A percentile compares a stretch with the other conserved stretches of the same genome.
Evolutionary conservation across 2,329 filamentous ascomycete genomes (phyloP).

Genomic region (Aureobasidium musti): DNA sequence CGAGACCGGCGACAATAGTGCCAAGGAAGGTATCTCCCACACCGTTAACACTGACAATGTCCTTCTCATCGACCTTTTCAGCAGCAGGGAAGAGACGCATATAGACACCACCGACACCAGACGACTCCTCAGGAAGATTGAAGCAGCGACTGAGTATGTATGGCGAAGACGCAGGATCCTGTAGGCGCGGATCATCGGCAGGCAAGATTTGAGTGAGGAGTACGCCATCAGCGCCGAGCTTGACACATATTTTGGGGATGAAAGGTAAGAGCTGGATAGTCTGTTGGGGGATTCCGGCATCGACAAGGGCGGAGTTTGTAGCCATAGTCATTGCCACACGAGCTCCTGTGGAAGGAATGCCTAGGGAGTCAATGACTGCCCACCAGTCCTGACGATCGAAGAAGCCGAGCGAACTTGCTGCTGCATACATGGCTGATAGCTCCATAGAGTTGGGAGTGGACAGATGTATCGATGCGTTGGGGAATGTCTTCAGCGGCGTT

Average conservation of each 20-base stretch:
- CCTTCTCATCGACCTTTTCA: slow-evolving; percentile 59
- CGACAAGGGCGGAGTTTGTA: slow-evolving; percentile 68
- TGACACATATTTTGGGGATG: slow-evolving; percentile 80
- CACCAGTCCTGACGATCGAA: slow-evolving; percentile 77
- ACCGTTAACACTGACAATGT: slow-evolving; percentile 88
- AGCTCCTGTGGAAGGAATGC: slow-evolving; percentile 68
- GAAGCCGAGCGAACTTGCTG: slow-evolving; percentile 66
- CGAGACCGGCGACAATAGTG: slow-evolving; percentile 76
- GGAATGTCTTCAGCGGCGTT: slow-evolving; percentile 53
- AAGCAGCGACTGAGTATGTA: slow-evolving; percentile 68
- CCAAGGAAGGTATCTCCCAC: slow-evolving; percentile 93
- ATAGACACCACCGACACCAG: slow-evolving; percentile 73
- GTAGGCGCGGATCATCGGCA: slow-evolving; percentile 67
- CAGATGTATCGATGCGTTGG: slow-evolving; percentile 65
- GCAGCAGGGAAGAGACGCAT: slow-evolving; percentile 70
- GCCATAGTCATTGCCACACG: slow-evolving; percentile 69
- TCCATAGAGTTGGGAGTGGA: slow-evolving; percentile 83
- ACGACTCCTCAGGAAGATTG: slow-evolving; percentile 54
- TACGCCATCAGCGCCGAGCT: slow-evolving; percentile 74
- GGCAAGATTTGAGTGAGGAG: slow-evolving; percentile 71
- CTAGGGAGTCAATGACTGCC: slow-evolving; percentile 73
- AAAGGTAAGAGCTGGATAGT: slow-evolving; percentile 83
- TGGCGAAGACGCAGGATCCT: slow-evolving; percentile 60
- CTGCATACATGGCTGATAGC: slow-evolving; percentile 73
- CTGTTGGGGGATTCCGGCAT: slow-evolving; percentile 80